Conservation (phyloP, 169 alveolate genomes). For the Amoebophrya sp. region DNA sequence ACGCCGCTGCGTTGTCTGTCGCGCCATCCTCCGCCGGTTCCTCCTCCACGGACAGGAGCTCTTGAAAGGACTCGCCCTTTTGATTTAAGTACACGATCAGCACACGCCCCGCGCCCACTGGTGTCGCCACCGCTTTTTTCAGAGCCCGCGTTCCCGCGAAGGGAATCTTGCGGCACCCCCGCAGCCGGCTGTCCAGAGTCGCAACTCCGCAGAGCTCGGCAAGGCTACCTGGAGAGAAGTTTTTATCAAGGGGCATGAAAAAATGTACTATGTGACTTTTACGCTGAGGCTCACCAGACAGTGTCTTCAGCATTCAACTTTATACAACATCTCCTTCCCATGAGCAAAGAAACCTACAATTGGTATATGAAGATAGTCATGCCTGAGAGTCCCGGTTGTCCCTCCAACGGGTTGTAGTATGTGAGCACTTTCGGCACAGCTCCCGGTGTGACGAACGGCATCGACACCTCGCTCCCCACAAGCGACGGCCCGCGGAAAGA, state of each 20-base stretch:
- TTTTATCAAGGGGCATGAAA: too few relatives aligned
- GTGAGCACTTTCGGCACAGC: neutral
- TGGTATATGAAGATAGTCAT: neutral
- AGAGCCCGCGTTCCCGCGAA: neutral
- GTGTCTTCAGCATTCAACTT: neutral
- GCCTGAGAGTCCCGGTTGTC: neutral
- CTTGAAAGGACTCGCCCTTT: neutral
- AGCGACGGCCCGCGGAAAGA: neutral
- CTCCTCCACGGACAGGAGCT: neutral
- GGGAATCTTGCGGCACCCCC: neutral
- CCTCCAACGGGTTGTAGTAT: neutral
- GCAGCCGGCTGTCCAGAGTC: too few relatives aligned
- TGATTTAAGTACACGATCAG: neutral
- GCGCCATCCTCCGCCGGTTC: neutral
- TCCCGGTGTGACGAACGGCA: neutral
- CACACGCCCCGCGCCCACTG: neutral
- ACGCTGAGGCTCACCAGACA: neutral
- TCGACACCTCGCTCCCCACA: neutral
- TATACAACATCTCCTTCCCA: too few relatives aligned
- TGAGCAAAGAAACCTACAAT: too few relatives aligned
- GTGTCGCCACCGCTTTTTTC: neutral
- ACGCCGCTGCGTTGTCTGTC: too few relatives aligned
- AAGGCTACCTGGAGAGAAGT: neutral
- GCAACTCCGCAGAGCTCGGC: neutral
- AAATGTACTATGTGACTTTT: neutral